Conservation (phyloP, 306 rosid genomes). For the Canavalia ensiformis region DNA sequence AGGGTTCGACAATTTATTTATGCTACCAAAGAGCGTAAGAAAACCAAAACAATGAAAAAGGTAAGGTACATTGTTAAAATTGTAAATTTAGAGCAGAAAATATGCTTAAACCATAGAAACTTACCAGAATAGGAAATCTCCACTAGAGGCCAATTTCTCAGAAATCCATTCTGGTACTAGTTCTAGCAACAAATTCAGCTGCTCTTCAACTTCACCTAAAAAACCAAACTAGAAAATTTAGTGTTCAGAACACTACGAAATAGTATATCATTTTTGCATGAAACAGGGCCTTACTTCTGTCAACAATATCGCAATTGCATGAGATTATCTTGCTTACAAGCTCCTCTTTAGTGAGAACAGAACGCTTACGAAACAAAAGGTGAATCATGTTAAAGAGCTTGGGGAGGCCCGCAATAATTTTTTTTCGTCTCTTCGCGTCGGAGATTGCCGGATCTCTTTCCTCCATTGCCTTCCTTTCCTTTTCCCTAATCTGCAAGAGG, state of each 20-base stretch:
- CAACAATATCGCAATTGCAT: slow-evolving; percentile 60
- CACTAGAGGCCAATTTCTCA: slow-evolving; percentile 64
- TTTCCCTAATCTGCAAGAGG: slow-evolving; percentile 76
- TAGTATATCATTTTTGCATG: background rate
- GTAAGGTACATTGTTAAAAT: background rate
- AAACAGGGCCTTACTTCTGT: slow-evolving; percentile 63
- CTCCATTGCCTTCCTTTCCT: slow-evolving; percentile 71
- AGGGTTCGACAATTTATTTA: slow-evolving; percentile 58
- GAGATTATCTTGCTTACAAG: slow-evolving; percentile 72
- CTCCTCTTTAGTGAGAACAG: slow-evolving; percentile 73
- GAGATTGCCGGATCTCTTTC: slow-evolving; percentile 77
- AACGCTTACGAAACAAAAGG: slow-evolving; percentile 65
- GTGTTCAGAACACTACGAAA: background rate
- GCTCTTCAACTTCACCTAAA: slow-evolving; percentile 82
- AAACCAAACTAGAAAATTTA: slow-evolving; percentile 41
- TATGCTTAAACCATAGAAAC: slow-evolving; percentile 32
- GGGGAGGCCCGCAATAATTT: slow-evolving; percentile 74
- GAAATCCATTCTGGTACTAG: slow-evolving; percentile 88
- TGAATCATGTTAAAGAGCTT: slow-evolving; percentile 82
- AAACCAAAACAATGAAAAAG: slow-evolving; percentile 21
- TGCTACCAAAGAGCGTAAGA: slow-evolving; percentile 52
- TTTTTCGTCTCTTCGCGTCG: slow-evolving; percentile 75
- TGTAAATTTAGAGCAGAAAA: background rate
- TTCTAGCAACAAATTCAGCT: slow-evolving; percentile 67
- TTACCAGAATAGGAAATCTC: slow-evolving; percentile 69